Evolutionary conservation across 169 alveolate genomes (phyloP).

Genomic region (Ichthyophthirius multifiliis): DNA sequence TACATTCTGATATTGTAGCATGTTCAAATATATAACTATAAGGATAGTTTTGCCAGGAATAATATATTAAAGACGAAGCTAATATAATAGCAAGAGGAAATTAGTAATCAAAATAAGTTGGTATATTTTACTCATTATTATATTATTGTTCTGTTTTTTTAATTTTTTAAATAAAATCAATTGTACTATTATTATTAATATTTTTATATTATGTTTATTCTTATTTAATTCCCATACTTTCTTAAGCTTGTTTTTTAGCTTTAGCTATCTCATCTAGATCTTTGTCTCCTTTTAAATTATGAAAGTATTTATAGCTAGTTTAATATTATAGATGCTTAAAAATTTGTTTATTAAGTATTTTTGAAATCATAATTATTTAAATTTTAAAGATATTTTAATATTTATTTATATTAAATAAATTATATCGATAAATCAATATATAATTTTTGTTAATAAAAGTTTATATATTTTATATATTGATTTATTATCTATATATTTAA

Average conservation of each 20-base stretch:
- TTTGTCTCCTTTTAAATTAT: no score
- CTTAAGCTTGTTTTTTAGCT: constrained; percentile 2
- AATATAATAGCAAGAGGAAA: neutral
- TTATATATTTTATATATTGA: no score
- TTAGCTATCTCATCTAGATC: neutral
- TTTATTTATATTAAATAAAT: no score
- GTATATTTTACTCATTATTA: neutral
- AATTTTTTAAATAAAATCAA: neutral
- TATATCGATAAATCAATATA: no score
- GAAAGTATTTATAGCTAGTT: no score
- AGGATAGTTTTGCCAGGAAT: constrained; percentile 12
- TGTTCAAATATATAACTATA: constrained; percentile 23
- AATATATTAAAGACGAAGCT: neutral
- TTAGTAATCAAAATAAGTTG: neutral
- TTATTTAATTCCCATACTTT: neutral
- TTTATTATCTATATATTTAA: no score
- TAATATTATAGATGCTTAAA: no score
- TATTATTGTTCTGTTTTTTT: constrained; percentile 9
- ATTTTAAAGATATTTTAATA: no score
- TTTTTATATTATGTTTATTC: neutral
- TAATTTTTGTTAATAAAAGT: no score
- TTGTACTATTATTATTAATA: neutral
- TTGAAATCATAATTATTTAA: no score
- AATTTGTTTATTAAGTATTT: no score
- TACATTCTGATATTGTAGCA: constrained; percentile 33